Conservation (phyloP, 768 basidiomycete species). For the Hygrophorus pudorinus region DNA sequence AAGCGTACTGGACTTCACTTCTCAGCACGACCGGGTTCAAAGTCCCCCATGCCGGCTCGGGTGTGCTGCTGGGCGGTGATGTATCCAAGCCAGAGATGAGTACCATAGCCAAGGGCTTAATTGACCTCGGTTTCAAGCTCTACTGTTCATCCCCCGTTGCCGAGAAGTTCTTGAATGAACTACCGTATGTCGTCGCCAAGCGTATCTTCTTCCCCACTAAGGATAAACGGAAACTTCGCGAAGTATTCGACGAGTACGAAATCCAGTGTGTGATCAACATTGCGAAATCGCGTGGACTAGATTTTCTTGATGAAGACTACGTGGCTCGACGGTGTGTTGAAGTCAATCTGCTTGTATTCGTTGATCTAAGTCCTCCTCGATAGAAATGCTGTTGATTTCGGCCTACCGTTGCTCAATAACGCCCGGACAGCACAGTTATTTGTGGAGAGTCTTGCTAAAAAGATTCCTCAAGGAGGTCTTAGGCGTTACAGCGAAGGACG, state of each 20-base stretch:
- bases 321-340: slow-evolving; percentile 74
- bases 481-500: slow-evolving; percentile 75
- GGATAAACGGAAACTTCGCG: slow-evolving; percentile 90
- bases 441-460: slow-evolving; percentile 79
- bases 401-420: slow-evolving; percentile 85
- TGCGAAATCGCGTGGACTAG: slow-evolving; percentile 64
- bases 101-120: slow-evolving; percentile 67
- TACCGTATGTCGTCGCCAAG: slow-evolving; percentile 72
- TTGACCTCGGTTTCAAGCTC: slow-evolving; percentile 88
- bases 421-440: slow-evolving; percentile 82
- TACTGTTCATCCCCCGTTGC: slow-evolving; percentile 78
- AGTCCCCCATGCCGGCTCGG: slow-evolving; percentile 72
- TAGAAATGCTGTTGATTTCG: slow-evolving; percentile 94
- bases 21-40: slow-evolving; percentile 95
- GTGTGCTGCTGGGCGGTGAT: slow-evolving; percentile 91
- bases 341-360: background rate
- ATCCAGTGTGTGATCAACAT: slow-evolving; percentile 94
- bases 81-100: slow-evolving; percentile 79
- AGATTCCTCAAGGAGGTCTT: slow-evolving; percentile 74
- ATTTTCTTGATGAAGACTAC: slow-evolving; percentile 87
- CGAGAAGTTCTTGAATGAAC: slow-evolving; percentile 70
- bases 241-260: slow-evolving; percentile 90
- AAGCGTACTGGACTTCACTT: slow-evolving; percentile 95
- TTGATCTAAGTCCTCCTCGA: slow-evolving; percentile 1
- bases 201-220: slow-evolving; percentile 94